These are phyloP conservation scores for Saccharomyces hybrid DNA, from an alignment of 1,139 yeast species.

Conservation along the genomic window DNA sequence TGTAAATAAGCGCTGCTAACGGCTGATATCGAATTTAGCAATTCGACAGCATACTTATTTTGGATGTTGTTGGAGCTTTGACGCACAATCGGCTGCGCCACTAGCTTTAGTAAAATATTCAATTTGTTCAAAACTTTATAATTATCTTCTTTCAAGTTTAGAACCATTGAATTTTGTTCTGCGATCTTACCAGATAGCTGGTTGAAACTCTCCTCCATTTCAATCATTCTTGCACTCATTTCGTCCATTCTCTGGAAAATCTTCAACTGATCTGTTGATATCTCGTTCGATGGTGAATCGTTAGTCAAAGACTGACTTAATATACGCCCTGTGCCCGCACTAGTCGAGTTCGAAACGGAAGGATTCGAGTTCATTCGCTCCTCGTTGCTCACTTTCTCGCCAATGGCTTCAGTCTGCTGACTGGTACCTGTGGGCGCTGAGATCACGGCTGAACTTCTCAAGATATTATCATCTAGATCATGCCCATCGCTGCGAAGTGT, in stretches of 20 bases:
- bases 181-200: slow-evolving; percentile 20
- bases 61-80: slow-evolving; percentile 1
- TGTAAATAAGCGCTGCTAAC: slow-evolving; percentile 23
- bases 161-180: slow-evolving; percentile 12
- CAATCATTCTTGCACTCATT: slow-evolving; percentile 25
- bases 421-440: neutral
- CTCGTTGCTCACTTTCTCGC: neutral
- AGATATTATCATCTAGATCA: neutral
- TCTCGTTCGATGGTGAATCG: neutral
- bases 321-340: neutral
- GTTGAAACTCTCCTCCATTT: slow-evolving; percentile 27
- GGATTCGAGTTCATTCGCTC: neutral
- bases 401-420: neutral
- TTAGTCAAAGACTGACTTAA: neutral
- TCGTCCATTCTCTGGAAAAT: slow-evolving; percentile 30
- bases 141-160: slow-evolving; percentile 2
- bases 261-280: slow-evolving; percentile 6
- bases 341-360: neutral
- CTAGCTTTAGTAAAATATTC: slow-evolving; percentile 5
- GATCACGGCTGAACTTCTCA: neutral
- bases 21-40: slow-evolving; percentile 26
- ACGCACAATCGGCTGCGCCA: slow-evolving; percentile 5
- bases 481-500: neutral
- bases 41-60: slow-evolving; percentile 19
- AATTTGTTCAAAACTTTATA: slow-evolving; percentile 1